These are phyloP conservation scores for Debaryomyces nepalensis DNA, from an alignment of 1,139 yeast species.

Conservation along the genomic window DNA sequence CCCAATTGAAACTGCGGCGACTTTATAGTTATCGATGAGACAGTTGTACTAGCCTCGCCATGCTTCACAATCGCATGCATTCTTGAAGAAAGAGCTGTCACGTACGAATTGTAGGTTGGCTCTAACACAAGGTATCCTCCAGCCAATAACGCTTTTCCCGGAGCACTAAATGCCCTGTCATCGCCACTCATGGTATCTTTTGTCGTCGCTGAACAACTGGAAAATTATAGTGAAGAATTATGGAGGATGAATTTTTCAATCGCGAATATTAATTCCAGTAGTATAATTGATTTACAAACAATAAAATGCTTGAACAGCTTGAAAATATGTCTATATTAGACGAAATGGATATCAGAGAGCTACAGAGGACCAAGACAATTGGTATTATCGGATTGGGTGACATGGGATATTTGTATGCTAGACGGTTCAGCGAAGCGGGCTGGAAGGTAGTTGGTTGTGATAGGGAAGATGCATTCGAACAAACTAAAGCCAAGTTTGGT, in stretches of 20 bases:
- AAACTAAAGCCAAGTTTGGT: constrained; percentile 45
- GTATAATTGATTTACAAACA: too few relatives aligned
- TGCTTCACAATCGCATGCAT: constrained; percentile 73
- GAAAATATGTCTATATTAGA: constrained; percentile 15
- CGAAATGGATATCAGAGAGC: constrained; percentile 18
- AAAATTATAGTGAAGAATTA: constrained; percentile 4
- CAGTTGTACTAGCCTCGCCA: constrained; percentile 13
- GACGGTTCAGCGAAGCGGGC: constrained; percentile 76
- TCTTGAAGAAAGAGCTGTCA: constrained; percentile 85
- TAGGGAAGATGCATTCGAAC: constrained; percentile 65
- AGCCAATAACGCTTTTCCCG: constrained; percentile 91
- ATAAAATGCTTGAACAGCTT: background rate
- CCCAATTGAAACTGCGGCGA: constrained; percentile 85
- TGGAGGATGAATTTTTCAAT: background rate
- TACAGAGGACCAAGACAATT: constrained; percentile 50
- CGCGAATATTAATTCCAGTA: too few relatives aligned
- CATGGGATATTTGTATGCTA: constrained; percentile 91
- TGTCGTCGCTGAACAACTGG: background rate
- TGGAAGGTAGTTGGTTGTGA: constrained; percentile 95
- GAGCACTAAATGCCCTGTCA: constrained; percentile 70
- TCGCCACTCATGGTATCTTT: background rate
- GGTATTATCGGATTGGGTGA: constrained; percentile 97
- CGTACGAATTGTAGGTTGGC: constrained; percentile 74
- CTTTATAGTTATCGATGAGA: constrained; percentile 44
- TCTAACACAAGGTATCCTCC: constrained; percentile 94